These are phyloP conservation scores for Lentinula raphanica DNA, from an alignment of 768 basidiomycete species.

Conservation along the genomic window DNA sequence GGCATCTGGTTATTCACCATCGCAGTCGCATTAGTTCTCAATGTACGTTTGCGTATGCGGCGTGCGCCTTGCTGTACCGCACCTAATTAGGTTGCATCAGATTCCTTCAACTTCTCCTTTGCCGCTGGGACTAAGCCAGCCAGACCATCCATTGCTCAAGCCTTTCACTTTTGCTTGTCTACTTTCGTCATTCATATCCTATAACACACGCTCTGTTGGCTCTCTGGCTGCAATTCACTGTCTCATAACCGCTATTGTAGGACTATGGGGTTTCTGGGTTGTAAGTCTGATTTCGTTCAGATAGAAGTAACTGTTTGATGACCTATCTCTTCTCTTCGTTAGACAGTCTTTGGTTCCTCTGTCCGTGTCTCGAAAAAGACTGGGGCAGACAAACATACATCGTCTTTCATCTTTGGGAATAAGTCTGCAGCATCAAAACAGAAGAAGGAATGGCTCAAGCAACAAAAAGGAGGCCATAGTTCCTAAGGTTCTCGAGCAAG, in stretches of 20 bases:
- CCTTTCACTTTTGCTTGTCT: conserved; percentile 52
- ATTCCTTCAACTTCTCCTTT: conserved; percentile 36
- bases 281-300: conserved; percentile 36
- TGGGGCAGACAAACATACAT: conserved; percentile 79
- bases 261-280: conserved; percentile 67
- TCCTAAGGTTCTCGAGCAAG: conserved; percentile 11
- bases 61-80: too few species aligned
- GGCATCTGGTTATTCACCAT: conserved; percentile 56
- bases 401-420: conserved; percentile 76
- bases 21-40: conserved; percentile 51
- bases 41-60: conserved; percentile 43
- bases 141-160: conserved; percentile 56
- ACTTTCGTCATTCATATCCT: conserved; percentile 59
- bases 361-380: conserved; percentile 60
- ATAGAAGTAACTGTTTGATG: not conserved
- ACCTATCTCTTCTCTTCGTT: not conserved
- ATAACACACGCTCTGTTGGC: conserved; percentile 55
- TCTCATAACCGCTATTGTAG: conserved; percentile 44
- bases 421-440: conserved; percentile 56
- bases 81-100: conserved; percentile 20
- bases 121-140: conserved; percentile 18
- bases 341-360: conserved; percentile 62
- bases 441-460: conserved; percentile 53
- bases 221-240: conserved; percentile 49
- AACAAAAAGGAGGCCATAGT: conserved; percentile 22